Evolutionary conservation across 1,284 basidiomycete species (phyloP), one percentile per base, ranked within the genome.

Genomic region (Microbotryum saponariae): DNA sequence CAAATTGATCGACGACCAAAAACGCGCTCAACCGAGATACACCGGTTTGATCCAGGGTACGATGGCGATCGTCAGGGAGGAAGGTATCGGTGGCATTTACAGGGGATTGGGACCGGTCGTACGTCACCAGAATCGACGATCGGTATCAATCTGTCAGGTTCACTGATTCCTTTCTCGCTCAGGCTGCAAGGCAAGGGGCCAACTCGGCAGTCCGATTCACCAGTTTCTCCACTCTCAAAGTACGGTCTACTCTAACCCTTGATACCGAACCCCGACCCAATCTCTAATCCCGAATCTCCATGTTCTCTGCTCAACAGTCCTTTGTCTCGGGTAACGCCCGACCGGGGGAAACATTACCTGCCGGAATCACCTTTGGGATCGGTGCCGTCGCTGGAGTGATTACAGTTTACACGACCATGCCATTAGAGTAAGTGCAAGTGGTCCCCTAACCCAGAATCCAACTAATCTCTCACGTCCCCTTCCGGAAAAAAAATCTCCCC

Each of bases 151-250:
- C n/a, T n/a, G n/a, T n/a, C n/a, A n/a, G n/a, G n/a, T n/a, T n/a
- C n/a, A n/a, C n/a, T n/a, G n/a, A n/a, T n/a, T n/a, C n/a, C n/a
- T n/a, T n/a, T n/a, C n/a, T n/a, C n/a, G n/a, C 3, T 0, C 71
- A 92, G 90, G 91, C 96, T 85, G 88, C 97, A 82, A 85, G 93
- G 47, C 94, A 98, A 83, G 92, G 92, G 23, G 92, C 92, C 45
- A 97, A 97, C 76, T 96, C 91, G 10, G 91, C 93, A 16, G 85
- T 98, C 42, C 83, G 94, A n/a, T 97, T 97, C 78, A 93, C 92
- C 53, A 92, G 90, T 0, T 97, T 97, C 77, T 85, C 88, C 8
- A 92, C 89, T 0, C 79, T 97, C 66, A 96, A 96, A 77, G 74
- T 76, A 48, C 50, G 68, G 4, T 6, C 21, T 46, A 6, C 44